Percentiles rank a stretch among this genome's conserved stretches.
phyloP scores from a whole-genome alignment of 1,139 yeast genomes.

The Saccharomyces pastorianus region DNA sequence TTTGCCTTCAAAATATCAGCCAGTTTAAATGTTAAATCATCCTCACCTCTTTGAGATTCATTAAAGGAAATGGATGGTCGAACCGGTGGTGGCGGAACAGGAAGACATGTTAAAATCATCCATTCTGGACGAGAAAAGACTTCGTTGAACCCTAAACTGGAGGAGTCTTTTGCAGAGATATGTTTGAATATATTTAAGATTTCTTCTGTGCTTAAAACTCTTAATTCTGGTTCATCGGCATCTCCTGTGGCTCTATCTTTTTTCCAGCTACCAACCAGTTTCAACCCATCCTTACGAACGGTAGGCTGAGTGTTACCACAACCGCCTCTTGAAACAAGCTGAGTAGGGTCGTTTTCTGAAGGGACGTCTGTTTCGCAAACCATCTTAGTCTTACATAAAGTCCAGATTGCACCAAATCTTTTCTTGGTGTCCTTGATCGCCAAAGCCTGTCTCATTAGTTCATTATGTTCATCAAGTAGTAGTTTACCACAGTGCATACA shows the following conservation, averaged over 20 bases:
- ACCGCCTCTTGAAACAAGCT: conserved; percentile 72
- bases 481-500: conserved; percentile 98
- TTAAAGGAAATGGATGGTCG: conserved; percentile 97
- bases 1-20: conserved; percentile 96
- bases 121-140: conserved; percentile 98
- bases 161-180: conserved; percentile 77
- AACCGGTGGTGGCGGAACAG: conserved; percentile 99
- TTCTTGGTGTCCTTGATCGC: conserved; percentile 89
- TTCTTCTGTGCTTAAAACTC: conserved; percentile 80
- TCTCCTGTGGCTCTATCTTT: conserved; percentile 66
- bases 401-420: conserved; percentile 95
- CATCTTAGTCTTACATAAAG: conserved; percentile 82
- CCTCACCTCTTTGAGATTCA: conserved; percentile 98
- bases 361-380: conserved; percentile 86
- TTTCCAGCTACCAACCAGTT: conserved; percentile 96
- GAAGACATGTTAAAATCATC: conserved; percentile 92
- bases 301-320: conserved; percentile 98
- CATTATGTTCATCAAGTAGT: conserved; percentile 77
- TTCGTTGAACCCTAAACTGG: conserved; percentile 78
- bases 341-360: conserved; percentile 52
- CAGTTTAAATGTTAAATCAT: conserved; percentile 93
- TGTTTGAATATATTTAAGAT: conserved; percentile 87
- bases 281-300: conserved; percentile 89
- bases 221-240: conserved; percentile 85
- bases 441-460: conserved; percentile 81